A percentile compares a stretch with the other conserved stretches of the same genome.
These are phyloP conservation scores for Gastrolobium bilobum DNA, from an alignment of 306 rosid genomes.

Conservation along the genomic window DNA sequence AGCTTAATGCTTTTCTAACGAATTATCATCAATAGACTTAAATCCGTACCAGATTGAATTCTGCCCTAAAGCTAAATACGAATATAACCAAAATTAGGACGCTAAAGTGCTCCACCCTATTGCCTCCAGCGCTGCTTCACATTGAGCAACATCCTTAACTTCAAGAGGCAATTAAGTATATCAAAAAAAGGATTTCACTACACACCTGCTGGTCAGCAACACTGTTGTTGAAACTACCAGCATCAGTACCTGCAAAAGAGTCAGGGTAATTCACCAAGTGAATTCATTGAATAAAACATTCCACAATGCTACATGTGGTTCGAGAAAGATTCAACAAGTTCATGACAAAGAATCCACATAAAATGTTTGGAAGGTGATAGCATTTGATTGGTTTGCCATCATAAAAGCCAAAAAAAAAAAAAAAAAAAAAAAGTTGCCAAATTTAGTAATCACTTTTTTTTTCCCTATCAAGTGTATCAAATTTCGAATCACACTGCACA, in stretches of 20 bases:
- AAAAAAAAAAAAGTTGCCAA: constrained; percentile 1
- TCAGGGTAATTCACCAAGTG: constrained; percentile 22
- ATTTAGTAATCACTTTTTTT: background rate
- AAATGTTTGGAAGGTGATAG: constrained; percentile 13
- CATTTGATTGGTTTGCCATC: constrained; percentile 28
- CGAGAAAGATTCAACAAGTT: constrained; percentile 23
- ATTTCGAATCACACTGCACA: constrained; percentile 9
- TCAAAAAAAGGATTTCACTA: constrained; percentile 31
- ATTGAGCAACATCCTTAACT: constrained; percentile 23
- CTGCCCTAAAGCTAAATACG: constrained; percentile 32
- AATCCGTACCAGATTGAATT: constrained; percentile 19
- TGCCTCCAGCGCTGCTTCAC: background rate
- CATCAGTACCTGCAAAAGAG: constrained; percentile 71
- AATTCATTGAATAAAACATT: constrained; percentile 32
- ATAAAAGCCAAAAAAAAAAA: constrained; percentile 7
- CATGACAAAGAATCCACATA: background rate
- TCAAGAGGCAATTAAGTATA: constrained; percentile 41
- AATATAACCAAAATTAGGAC: constrained; percentile 4
- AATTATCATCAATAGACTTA: constrained; percentile 35
- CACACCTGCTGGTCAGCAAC: constrained; percentile 90
- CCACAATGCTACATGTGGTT: constrained; percentile 13
- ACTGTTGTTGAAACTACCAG: constrained; percentile 88
- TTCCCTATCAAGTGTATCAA: constrained; percentile 1
- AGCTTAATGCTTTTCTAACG: constrained; percentile 34
- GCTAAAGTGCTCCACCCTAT: constrained; percentile 18